Evolutionary conservation across 1,284 basidiomycete genomes (phyloP), one percentile per base, ranked within the genome.

Genomic region (Malassezia arunalokei): DNA sequence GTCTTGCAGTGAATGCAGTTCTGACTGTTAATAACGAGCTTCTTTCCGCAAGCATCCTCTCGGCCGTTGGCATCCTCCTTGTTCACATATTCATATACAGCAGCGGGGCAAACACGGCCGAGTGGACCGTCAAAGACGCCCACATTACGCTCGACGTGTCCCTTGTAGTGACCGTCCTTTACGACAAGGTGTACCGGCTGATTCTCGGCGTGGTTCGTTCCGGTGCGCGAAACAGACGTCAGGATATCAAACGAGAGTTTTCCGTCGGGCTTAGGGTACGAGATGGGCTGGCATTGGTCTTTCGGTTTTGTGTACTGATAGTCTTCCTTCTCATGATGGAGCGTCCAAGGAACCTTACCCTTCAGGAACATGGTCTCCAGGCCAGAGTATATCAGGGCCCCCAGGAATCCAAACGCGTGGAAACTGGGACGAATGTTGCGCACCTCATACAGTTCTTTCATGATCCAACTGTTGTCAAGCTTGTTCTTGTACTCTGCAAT

Each of bases 151-250:
- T 81, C 75, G 5, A 73, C 70, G 74, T 98, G 94, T 30, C 80
- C 74, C 41, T 79, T 75, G 47, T 76, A 76, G 17, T 77, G 74
- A 37, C 80, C 80, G 3, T 74, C 64, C 49, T 78, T 76, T 57
- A 77, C 66, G 8, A 72, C 80, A 40, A 98, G 77, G 76, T 98
- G 92, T 8, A 89, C 78, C 0, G 86, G 89, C 75, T 96, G 89
- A 74, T 95, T 89, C 73, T 98, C 92, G 14, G 87, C 83, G 71
- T 98, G 94, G 75, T 95, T 95, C 27, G 94, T 98, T 1, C 87
- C 87, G 3, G 92, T 96, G 45, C 95, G 79, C 6, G 86, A 80
- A 32, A 98, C 81, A 30, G 85, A 86, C 0, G 89, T 96, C 68
- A 98, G 79, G 60, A 98, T 79, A 74, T 98, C 92, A 38, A 94